These are phyloP conservation scores for Phialophora expanda DNA, from an alignment of 2,329 filamentous ascomycete species.

Conservation along the genomic window DNA sequence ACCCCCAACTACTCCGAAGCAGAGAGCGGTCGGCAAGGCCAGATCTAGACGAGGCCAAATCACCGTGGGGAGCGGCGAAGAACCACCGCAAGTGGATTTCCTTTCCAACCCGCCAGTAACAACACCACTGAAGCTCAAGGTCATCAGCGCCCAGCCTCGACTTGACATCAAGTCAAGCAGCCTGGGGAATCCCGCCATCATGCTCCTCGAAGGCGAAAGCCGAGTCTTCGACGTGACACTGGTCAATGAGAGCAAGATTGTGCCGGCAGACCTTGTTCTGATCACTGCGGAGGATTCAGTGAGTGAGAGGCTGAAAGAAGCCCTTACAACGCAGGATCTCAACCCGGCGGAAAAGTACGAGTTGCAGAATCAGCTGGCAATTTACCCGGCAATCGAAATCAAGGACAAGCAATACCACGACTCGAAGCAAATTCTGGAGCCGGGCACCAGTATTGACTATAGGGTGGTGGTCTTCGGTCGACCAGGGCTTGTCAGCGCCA, in stretches of 20 bases:
- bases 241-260: conserved; percentile 72
- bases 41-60: conserved; percentile 6
- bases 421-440: conserved; percentile 43
- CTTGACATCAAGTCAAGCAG: conserved; percentile 76
- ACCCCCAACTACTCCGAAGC: conserved; percentile 69
- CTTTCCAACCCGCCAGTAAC: conserved; percentile 18
- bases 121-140: conserved; percentile 44
- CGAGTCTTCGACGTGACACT: conserved; percentile 78
- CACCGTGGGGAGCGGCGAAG: conserved; percentile 53
- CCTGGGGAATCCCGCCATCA: conserved; percentile 81
- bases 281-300: conserved; percentile 92
- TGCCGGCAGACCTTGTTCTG: conserved; percentile 79
- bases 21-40: conserved; percentile 70
- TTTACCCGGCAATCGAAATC: conserved; percentile 64
- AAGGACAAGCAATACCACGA: conserved; percentile 10
- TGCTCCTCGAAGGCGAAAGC: conserved; percentile 90
- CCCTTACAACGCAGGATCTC: conserved; percentile 76
- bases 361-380: conserved; percentile 77
- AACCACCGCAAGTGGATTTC: conserved; percentile 4
- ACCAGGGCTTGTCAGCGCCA: conserved; percentile 77
- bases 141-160: conserved; percentile 79
- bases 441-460: conserved; percentile 57
- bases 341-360: conserved; percentile 82
- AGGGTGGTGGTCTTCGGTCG: conserved; percentile 86
- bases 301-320: conserved; percentile 74